Base-by-base conservation (phyloP, 345 rosid genomes). In the Draba incana region DNA sequence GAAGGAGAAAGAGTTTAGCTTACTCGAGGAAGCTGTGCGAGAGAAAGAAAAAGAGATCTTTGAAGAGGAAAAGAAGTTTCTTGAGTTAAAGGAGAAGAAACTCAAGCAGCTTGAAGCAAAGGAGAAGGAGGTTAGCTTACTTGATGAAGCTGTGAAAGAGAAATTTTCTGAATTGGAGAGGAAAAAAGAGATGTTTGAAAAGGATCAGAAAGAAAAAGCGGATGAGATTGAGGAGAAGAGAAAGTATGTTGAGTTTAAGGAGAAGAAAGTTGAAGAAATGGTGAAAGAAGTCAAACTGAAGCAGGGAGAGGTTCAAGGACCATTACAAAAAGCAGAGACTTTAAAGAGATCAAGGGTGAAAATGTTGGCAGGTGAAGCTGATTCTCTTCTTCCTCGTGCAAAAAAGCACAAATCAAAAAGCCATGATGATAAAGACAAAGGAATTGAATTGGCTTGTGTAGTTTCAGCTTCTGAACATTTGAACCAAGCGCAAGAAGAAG, bases 371-470 rank as follows among this genome's bases (percentile, higher is more conserved):
- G 39, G 42, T 6, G 60, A 41, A 15, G 62, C 46, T 45, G 54
- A 24, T 37, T 48, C 33, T 63, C 23, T 2, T 11, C 38, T 23
- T n/a, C 33, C 13, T 49, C 46, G 35, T 4, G 1, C 35, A 35
- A 63, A 35, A 12, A 66, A 4, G 37, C 58, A 24, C 10, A 64
- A 24, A 48, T 4, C 55, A 49, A 10, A 23, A 73, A 71, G 49
- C 65, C 56, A 57, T 41, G 72, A 54, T 66, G 74, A 25, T 62
- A 48, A 48, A 68, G 57, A 57, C 39, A 41, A 39, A 13, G 35
- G 25, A 31, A 33, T 0, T 3, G 16, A 5, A 28, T 16, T 4
- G 4, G 15, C 10, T 41, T 4, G 2, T 42, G 61, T 10, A 23
- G 62, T 30, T 20, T 35, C 24, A 43, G 27, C 13, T 47, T 24